Evolutionary conservation across 129 eudicot genomes (phyloP).

Genomic region (Saussurea involucrata): DNA sequence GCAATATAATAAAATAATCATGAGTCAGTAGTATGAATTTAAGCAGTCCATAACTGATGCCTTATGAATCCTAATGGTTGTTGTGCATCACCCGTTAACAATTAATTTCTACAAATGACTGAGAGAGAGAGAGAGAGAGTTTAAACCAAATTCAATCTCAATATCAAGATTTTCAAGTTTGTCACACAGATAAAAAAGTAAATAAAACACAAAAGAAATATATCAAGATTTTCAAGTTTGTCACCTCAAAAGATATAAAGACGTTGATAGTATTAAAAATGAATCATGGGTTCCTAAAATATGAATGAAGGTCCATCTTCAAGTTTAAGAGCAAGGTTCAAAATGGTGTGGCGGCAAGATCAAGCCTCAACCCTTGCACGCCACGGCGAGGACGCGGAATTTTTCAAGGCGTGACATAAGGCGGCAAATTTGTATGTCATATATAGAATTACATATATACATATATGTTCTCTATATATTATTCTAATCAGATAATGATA

Average conservation of each 20-base stretch:
- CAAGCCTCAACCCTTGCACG: too few relatives aligned
- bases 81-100: neutral
- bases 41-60: neutral
- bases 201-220: neutral
- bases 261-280: neutral
- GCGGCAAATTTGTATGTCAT: too few relatives aligned
- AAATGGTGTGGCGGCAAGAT: too few relatives aligned
- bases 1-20: too few relatives aligned
- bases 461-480: too few relatives aligned
- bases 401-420: too few relatives aligned
- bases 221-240: neutral
- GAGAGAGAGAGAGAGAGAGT: neutral
- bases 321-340: neutral
- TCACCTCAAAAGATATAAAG: neutral
- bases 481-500: too few relatives aligned
- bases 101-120: neutral
- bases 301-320: neutral
- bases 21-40: too few relatives aligned
- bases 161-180: conserved; percentile 4
- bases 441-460: too few relatives aligned
- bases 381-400: too few relatives aligned
- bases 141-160: neutral
- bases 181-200: neutral
- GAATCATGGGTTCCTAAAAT: neutral
- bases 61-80: too few relatives aligned